These are phyloP conservation scores for Calonectria multiphialidica DNA, from an alignment of 2,329 filamentous ascomycete species.

Conservation along the genomic window DNA sequence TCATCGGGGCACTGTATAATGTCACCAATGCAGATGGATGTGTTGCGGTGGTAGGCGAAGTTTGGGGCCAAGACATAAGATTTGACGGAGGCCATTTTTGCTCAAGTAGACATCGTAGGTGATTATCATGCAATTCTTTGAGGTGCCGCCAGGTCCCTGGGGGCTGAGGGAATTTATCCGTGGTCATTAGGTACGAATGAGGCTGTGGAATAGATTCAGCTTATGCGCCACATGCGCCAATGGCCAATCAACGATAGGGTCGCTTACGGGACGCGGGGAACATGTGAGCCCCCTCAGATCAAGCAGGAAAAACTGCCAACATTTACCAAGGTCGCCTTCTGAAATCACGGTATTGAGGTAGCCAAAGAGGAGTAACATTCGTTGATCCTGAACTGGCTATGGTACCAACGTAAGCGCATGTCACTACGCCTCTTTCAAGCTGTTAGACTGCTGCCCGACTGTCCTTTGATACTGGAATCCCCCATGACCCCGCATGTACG, in stretches of 20 bases:
- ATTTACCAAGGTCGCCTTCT: background rate
- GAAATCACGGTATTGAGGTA: background rate
- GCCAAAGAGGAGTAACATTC: background rate
- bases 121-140: no score
- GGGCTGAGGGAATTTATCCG: background rate
- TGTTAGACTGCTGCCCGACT: no score
- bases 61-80: conserved; percentile 1
- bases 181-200: background rate
- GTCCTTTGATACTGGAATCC: no score
- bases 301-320: background rate
- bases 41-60: conserved; percentile 14
- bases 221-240: background rate
- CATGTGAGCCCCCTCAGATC: background rate
- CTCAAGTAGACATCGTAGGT: no score
- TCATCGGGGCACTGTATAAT: background rate
- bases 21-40: conserved; percentile 8
- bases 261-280: background rate
- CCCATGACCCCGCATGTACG: no score
- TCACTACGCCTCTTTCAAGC: no score
- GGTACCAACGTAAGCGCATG: no score
- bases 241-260: background rate
- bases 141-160: no score
- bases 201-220: background rate
- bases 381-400: no score
- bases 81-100: background rate